Evolutionary conservation across 768 basidiomycete species (phyloP).

Genomic region (Pisolithus marmoratus): DNA sequence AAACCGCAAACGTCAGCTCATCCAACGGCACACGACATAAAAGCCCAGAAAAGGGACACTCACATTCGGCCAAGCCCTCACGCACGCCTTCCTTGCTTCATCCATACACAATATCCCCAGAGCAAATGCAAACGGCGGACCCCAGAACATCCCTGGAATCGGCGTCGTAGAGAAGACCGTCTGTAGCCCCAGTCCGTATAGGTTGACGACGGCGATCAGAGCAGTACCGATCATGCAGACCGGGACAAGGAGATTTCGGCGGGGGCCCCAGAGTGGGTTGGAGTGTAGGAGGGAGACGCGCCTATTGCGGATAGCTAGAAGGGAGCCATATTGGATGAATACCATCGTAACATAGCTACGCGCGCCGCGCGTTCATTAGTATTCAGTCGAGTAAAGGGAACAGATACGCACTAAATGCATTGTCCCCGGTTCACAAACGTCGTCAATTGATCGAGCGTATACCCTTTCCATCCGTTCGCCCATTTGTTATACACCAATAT

Average conservation of each 20-base stretch:
- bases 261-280: conserved; percentile 43
- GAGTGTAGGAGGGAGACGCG: conserved; percentile 38
- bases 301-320: conserved; percentile 40
- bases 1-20: conserved; percentile 5
- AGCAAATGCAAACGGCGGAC: conserved; percentile 41
- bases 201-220: conserved; percentile 38
- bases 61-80: conserved; percentile 39
- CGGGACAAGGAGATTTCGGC: conserved; percentile 35
- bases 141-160: conserved; percentile 45
- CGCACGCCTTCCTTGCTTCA: conserved; percentile 40
- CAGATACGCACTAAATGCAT: conserved; percentile 36
- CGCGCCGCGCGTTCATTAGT: background rate
- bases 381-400: background rate
- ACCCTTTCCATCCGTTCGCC: conserved; percentile 31
- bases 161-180: conserved; percentile 37
- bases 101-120: conserved; percentile 36
- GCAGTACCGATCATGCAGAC: conserved; percentile 35
- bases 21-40: background rate
- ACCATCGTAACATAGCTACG: conserved; percentile 44
- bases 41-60: background rate
- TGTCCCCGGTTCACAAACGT: conserved; percentile 37
- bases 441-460: conserved; percentile 22
- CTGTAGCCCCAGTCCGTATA: conserved; percentile 42
- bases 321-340: conserved; percentile 38
- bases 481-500: conserved; percentile 39